Evolutionary conservation across 139 green algal species (phyloP), one percentile per base, ranked within the genome.

Genomic region (Dunaliella primolecta): DNA sequence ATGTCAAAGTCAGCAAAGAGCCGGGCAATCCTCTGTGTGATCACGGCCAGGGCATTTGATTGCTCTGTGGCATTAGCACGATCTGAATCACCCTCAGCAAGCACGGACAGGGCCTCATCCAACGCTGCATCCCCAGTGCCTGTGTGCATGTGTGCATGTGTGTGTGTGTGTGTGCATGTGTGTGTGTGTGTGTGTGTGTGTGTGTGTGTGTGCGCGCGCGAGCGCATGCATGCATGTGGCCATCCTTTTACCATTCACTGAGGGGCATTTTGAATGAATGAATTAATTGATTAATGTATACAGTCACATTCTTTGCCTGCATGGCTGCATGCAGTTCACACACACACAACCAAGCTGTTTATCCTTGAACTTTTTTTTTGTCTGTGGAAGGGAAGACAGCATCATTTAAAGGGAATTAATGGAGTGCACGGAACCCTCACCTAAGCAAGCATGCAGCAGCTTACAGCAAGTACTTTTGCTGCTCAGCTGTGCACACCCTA

Each of bases 1-100:
- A 94, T 46, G 20, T 86, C 87, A 75, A 92, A 90, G 24, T 94
- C 83, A 7, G 81, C 78, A 36, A 94, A 57, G 3, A 89, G 80
- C 31, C 75, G 33, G 0, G 83, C 36, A 78, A 93, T 82, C 23
- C 83, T 56, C 1, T 71, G 81, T 1, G 84, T 71, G 1, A 88
- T 7, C 46, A 64, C 46, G 7, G 46, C 46, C 46, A 64, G 15
- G 46, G 46, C 46, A 15, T 64, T 64, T 7, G 46, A 64, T 15
- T 64, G 46, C 46, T 7, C 46, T 64, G 46, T 64, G 46, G 46
- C 15, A 15, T 64, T 64, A 7, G 15, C 46, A 15, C 15, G 7
- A 25, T 7, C 46, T 25, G 7, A 25, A 15, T 7, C 46, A 64
- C 46, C 46, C 46, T 64, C 7, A 64, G 46, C 7, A 64, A 64